Conservation (phyloP, 139 green algal species). For the Chlamydomonas sp. region DNA sequence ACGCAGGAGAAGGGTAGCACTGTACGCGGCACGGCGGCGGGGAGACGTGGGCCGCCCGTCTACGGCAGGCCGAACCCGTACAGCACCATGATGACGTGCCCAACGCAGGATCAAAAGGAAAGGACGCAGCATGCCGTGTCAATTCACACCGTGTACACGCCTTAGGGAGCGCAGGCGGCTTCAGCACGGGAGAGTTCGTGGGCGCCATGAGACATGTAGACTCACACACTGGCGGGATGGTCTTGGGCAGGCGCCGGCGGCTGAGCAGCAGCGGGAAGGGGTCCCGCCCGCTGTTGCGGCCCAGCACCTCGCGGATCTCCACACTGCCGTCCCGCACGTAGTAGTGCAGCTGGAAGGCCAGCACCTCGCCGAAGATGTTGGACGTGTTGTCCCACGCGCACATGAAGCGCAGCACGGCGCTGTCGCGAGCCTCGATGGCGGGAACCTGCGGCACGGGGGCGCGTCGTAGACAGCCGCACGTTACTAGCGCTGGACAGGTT, state of each 20-base stretch:
- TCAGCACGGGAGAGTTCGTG: background rate
- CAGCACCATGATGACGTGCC: background rate
- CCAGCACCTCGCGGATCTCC: conserved; percentile 67
- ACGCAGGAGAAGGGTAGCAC: too few species aligned
- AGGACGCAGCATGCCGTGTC: too few species aligned
- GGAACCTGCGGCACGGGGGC: background rate
- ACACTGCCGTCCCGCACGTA: conserved; percentile 86
- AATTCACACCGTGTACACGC: too few species aligned
- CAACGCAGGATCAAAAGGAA: too few species aligned
- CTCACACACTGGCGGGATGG: conserved; percentile 51
- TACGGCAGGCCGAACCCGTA: background rate
- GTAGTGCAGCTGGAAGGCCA: conserved; percentile 82
- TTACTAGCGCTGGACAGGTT: too few species aligned
- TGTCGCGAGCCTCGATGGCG: background rate
- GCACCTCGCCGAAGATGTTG: conserved; percentile 71
- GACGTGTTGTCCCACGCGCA: conserved; percentile 83
- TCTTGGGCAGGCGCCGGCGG: conserved; percentile 52
- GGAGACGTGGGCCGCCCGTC: conserved; percentile 54
- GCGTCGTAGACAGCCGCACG: too few species aligned
- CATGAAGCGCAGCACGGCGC: conserved; percentile 80
- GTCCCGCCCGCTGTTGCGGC: conserved; percentile 53
- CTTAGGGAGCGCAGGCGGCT: background rate
- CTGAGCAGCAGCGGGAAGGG: conserved; percentile 56
- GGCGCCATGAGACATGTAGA: background rate
- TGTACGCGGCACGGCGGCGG: background rate